These are phyloP conservation scores for Venustampulla echinocandica DNA, from an alignment of 495 filamentous ascomycete genomes.

Conservation along the genomic window DNA sequence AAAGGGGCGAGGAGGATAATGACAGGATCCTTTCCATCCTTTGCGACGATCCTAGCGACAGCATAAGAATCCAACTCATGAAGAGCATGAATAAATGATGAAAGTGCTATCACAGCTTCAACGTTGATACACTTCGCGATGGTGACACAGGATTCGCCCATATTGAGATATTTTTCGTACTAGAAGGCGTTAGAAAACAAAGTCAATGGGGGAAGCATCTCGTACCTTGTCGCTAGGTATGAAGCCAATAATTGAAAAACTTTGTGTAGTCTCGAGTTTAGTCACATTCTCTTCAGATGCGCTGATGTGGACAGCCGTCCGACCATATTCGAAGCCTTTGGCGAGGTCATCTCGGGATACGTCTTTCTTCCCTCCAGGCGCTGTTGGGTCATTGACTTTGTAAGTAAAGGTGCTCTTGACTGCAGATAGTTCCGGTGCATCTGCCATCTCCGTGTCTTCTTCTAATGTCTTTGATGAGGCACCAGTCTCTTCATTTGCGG, in stretches of 20 bases:
- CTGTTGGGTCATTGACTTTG: slow-evolving; percentile 63
- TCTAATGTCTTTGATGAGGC: slow-evolving; percentile 38
- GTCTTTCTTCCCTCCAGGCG: slow-evolving; percentile 73
- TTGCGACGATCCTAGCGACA: slow-evolving; percentile 74
- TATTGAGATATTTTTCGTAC: slow-evolving; percentile 79
- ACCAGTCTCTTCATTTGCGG: slow-evolving; percentile 32
- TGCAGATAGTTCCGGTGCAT: slow-evolving; percentile 42
- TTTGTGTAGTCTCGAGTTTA: slow-evolving; percentile 63
- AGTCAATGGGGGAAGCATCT: background rate
- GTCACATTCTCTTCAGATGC: slow-evolving; percentile 76
- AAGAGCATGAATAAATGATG: slow-evolving; percentile 82
- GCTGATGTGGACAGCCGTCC: slow-evolving; percentile 82
- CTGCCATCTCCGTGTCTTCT: slow-evolving; percentile 33
- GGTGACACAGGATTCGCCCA: slow-evolving; percentile 68
- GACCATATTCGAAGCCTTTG: slow-evolving; percentile 90
- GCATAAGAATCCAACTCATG: slow-evolving; percentile 82
- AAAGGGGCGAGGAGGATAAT: slow-evolving; percentile 75
- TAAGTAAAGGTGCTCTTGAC: slow-evolving; percentile 72
- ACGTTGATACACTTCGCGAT: slow-evolving; percentile 65
- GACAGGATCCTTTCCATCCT: slow-evolving; percentile 66
- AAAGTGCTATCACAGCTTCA: slow-evolving; percentile 70
- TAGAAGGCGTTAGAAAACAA: slow-evolving; percentile 27
- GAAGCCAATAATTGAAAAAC: slow-evolving; percentile 80
- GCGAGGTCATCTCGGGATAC: slow-evolving; percentile 77
- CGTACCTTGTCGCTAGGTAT: slow-evolving; percentile 62